Percentiles rank a stretch among this genome's conserved stretches.
phyloP scores from a whole-genome alignment of 345 rosid genomes.

The Rubroshorea leprosula region DNA sequence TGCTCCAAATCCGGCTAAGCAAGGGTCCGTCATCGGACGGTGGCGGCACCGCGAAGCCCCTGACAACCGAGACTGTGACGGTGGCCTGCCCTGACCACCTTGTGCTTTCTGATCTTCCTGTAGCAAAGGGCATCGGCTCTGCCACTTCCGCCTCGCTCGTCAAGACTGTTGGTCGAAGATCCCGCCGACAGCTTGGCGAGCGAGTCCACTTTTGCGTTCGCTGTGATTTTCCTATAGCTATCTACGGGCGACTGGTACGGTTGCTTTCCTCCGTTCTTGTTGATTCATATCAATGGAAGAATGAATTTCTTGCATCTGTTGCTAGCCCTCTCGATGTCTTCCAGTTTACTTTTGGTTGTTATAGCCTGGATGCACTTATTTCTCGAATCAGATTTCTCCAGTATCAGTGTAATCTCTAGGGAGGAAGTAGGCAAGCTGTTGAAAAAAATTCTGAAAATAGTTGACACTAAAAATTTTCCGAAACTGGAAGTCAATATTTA shows the following conservation, averaged over 20 bases:
- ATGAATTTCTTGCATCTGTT: too few relatives aligned
- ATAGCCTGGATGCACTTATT: too few relatives aligned
- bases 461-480: too few relatives aligned
- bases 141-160: conserved; percentile 55
- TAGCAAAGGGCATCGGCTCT: conserved; percentile 91
- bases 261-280: background rate
- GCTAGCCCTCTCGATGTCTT: too few relatives aligned
- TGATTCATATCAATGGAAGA: background rate
- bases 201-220: conserved; percentile 95
- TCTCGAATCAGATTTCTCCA: too few relatives aligned
- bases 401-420: too few relatives aligned
- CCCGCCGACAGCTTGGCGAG: conserved; percentile 93
- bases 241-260: conserved; percentile 85
- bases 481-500: too few relatives aligned
- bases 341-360: background rate
- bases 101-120: conserved; percentile 94
- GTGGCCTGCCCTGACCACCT: conserved; percentile 97
- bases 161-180: conserved; percentile 74
- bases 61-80: conserved; percentile 67
- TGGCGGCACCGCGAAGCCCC: conserved; percentile 46
- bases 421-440: too few relatives aligned
- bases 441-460: too few relatives aligned
- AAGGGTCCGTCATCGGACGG: conserved; percentile 53
- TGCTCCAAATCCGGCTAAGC: conserved; percentile 83
- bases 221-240: conserved; percentile 91